phyloP scores from a whole-genome alignment of 2,329 filamentous ascomycete genomes.

The Aphanoascus verrucosus region DNA sequence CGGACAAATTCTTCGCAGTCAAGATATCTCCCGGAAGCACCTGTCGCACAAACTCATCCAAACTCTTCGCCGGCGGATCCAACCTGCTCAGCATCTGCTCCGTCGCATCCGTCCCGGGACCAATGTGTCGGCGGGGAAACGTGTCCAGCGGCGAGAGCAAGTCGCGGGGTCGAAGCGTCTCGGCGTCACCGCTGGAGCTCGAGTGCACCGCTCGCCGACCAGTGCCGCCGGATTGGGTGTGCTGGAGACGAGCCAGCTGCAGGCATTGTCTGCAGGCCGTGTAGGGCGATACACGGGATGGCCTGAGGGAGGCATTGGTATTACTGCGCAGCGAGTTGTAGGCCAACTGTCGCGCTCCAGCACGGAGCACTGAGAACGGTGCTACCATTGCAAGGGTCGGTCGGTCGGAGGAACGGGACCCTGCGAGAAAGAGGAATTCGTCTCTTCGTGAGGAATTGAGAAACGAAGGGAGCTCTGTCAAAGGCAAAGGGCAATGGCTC shows the following conservation, averaged over 20 bases:
- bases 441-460: constrained; percentile 1
- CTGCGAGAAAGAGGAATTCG: neutral
- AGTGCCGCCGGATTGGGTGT: neutral
- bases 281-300: constrained; percentile 21
- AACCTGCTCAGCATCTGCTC: constrained; percentile 70
- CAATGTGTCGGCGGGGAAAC: constrained; percentile 78
- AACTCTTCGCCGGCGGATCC: constrained; percentile 57
- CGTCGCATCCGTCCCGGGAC: constrained; percentile 59
- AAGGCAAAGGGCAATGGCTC: too few relatives aligned
- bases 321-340: constrained; percentile 7
- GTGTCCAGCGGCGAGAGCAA: constrained; percentile 42
- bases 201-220: constrained; percentile 54
- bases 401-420: neutral
- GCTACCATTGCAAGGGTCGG: constrained; percentile 15
- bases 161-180: constrained; percentile 28
- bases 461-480: neutral
- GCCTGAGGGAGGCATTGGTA: constrained; percentile 5
- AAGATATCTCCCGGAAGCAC: constrained; percentile 74
- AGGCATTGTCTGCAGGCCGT: constrained; percentile 25
- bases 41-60: constrained; percentile 76
- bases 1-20: constrained; percentile 52
- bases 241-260: constrained; percentile 21
- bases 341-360: constrained; percentile 14
- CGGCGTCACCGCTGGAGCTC: constrained; percentile 72
- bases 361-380: constrained; percentile 15